These are phyloP conservation scores for Neurospora sp. DNA, from an alignment of 495 filamentous ascomycete genomes.

Conservation along the genomic window DNA sequence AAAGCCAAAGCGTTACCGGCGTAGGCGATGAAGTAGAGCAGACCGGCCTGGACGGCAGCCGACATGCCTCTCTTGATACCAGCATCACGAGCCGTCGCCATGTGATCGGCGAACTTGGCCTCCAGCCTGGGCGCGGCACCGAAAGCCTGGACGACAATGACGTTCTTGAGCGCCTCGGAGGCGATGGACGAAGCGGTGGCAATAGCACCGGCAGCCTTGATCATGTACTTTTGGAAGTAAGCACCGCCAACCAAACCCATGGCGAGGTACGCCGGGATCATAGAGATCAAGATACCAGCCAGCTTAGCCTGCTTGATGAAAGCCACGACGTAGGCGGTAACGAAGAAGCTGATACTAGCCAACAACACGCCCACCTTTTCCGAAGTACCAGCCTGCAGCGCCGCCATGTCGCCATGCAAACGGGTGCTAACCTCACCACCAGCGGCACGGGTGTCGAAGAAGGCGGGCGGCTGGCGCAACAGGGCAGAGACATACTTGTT, in stretches of 20 bases:
- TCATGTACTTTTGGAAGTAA: conserved; percentile 47
- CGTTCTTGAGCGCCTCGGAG: conserved; percentile 82
- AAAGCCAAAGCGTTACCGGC: conserved; percentile 83
- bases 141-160: conserved; percentile 80
- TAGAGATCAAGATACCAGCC: conserved; percentile 45
- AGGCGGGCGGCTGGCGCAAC: conserved; percentile 50
- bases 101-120: conserved; percentile 61
- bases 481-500: conserved; percentile 46
- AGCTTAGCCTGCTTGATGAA: conserved; percentile 47
- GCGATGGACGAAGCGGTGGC: conserved; percentile 52
- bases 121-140: conserved; percentile 76
- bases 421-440: conserved; percentile 50
- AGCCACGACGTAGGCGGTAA: conserved; percentile 52
- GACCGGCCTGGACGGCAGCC: conserved; percentile 64
- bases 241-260: conserved; percentile 51
- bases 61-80: conserved; percentile 60
- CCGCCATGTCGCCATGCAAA: conserved; percentile 49
- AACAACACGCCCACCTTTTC: conserved; percentile 57
- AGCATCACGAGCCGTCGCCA: conserved; percentile 58
- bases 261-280: conserved; percentile 54
- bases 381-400: conserved; percentile 50
- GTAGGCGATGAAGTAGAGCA: conserved; percentile 71
- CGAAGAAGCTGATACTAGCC: conserved; percentile 47
- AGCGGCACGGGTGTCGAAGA: conserved; percentile 43
- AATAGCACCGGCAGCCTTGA: conserved; percentile 38